Percentiles rank a stretch among this genome's conserved stretches.
phyloP scores from a whole-genome alignment of 164 flowering plant species.

The Piper longum region DNA sequence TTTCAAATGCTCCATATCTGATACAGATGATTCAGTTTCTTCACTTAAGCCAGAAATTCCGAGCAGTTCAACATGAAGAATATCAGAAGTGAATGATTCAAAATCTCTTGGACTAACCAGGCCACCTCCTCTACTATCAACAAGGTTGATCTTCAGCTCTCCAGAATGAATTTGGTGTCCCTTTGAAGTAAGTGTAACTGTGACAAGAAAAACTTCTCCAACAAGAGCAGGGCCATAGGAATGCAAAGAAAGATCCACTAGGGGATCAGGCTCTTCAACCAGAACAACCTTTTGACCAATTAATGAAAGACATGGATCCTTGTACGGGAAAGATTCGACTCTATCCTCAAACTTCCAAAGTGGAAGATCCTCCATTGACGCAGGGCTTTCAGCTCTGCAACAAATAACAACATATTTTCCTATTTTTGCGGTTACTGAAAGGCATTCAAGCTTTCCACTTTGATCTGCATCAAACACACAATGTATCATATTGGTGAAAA shows the following conservation, averaged over 20 bases:
- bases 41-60: constrained; percentile 40
- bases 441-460: constrained; percentile 95
- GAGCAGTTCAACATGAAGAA: constrained; percentile 80
- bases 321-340: constrained; percentile 63
- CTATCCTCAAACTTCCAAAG: constrained; percentile 93
- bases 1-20: constrained; percentile 28
- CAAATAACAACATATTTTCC: constrained; percentile 64
- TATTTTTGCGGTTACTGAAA: constrained; percentile 56
- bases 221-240: constrained; percentile 78
- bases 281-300: constrained; percentile 80
- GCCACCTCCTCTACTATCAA: constrained; percentile 80
- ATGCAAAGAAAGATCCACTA: constrained; percentile 56
- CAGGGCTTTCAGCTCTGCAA: constrained; percentile 97
- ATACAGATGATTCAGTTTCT: constrained; percentile 31
- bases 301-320: constrained; percentile 71
- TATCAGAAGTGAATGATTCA: constrained; percentile 50
- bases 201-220: constrained; percentile 72
- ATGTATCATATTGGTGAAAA: not conserved
- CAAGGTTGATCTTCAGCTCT: constrained; percentile 92
- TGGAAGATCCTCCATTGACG: constrained; percentile 80
- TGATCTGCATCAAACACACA: constrained; percentile 42
- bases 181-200: constrained; percentile 58
- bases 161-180: constrained; percentile 65
- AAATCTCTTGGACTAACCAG: constrained; percentile 79
- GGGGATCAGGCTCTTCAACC: constrained; percentile 84